Percentiles rank a stretch among this genome's conserved stretches.
Conservation (phyloP, 2,329 filamentous ascomycete genomes). For the Clonostachys rhizophaga region DNA sequence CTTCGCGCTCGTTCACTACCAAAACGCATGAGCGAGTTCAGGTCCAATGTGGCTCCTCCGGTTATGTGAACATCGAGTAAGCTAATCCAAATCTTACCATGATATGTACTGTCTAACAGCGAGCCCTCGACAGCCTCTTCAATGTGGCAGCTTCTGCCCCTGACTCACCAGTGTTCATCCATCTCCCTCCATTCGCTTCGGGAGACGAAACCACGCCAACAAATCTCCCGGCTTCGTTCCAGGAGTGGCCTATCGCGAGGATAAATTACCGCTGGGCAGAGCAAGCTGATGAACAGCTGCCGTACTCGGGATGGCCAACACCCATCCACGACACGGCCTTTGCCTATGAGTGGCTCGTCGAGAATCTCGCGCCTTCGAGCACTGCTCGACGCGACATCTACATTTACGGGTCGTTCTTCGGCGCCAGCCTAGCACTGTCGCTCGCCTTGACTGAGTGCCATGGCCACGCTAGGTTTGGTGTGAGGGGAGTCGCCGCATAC, state of each 20-base stretch:
- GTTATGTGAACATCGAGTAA: constrained; percentile 45
- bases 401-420: constrained; percentile 53
- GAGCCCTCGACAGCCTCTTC: constrained; percentile 33
- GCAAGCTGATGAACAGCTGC: constrained; percentile 7
- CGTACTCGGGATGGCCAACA: constrained; percentile 41
- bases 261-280: constrained; percentile 56
- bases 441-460: constrained; percentile 53
- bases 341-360: constrained; percentile 47
- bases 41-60: constrained; percentile 43
- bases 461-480: constrained; percentile 31
- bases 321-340: constrained; percentile 52
- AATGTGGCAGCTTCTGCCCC: constrained; percentile 32
- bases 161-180: constrained; percentile 43
- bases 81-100: constrained; percentile 9
- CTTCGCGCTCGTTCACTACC: constrained; percentile 9
- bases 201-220: constrained; percentile 8
- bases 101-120: constrained; percentile 8
- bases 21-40: constrained; percentile 28
- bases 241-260: constrained; percentile 39
- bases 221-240: constrained; percentile 32
- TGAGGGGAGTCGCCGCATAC: constrained; percentile 49
- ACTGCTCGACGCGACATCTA: constrained; percentile 27
- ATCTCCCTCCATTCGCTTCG: constrained; percentile 45
- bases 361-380: constrained; percentile 32
- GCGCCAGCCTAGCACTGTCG: constrained; percentile 50